Evolutionary conservation across 2,329 filamentous ascomycete species (phyloP).

Genomic region (Diaporthe australafricana): DNA sequence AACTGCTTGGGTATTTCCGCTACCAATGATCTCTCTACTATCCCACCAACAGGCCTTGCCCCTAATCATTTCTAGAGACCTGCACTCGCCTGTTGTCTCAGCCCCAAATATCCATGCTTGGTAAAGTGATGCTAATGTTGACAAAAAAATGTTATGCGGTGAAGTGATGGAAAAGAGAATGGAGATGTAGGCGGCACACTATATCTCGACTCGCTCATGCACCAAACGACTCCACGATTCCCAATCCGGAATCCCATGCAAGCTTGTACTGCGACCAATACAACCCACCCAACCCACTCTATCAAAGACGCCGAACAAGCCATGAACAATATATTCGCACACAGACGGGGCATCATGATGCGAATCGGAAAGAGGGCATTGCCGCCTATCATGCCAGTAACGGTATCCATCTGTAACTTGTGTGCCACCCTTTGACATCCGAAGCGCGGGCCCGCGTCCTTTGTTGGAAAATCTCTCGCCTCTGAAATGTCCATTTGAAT

Average conservation of each 20-base stretch:
- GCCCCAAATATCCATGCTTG: conserved; percentile 32
- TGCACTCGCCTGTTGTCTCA: conserved; percentile 14
- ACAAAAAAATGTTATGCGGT: conserved; percentile 24
- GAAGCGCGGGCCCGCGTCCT: conserved; percentile 9
- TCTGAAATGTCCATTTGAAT: neutral
- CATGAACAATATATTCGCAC: conserved; percentile 19
- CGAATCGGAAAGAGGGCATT: neutral
- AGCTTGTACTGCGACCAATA: conserved; percentile 33
- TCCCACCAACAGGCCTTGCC: neutral
- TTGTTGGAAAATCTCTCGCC: conserved; percentile 6
- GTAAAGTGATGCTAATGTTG: conserved; percentile 34
- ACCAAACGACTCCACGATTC: conserved; percentile 24
- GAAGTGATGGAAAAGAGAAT: conserved; percentile 29
- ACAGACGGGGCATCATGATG: neutral
- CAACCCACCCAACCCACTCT: conserved; percentile 31
- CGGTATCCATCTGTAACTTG: neutral
- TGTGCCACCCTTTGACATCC: conserved; percentile 5
- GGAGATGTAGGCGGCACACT: conserved; percentile 31
- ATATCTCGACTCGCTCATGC: conserved; percentile 33
- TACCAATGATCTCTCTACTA: conserved; percentile 17
- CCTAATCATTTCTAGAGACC: neutral
- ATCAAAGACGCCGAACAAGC: conserved; percentile 33
- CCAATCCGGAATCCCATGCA: conserved; percentile 30
- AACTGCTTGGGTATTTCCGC: conserved; percentile 30
- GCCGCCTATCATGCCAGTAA: neutral